phyloP scores from a whole-genome alignment of 2,329 filamentous ascomycete genomes.

The Graphiopsis chlorocephala region DNA sequence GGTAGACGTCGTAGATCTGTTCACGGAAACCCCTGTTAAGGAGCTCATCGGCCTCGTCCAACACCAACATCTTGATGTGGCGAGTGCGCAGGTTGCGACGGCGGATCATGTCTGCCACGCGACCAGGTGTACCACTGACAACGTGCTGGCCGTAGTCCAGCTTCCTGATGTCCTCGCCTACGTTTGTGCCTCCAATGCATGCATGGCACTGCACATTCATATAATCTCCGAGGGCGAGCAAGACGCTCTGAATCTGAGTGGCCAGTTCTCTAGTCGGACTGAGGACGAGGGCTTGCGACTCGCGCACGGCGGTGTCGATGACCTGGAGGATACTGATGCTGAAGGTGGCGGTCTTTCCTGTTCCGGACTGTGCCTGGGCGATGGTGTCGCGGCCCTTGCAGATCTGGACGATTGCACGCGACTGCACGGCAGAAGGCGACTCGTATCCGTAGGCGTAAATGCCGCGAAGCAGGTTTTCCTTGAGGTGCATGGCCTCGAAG shows the following conservation, averaged over 20 bases:
- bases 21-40: constrained; percentile 98
- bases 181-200: constrained; percentile 97
- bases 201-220: constrained; percentile 99
- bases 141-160: constrained; percentile 95
- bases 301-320: constrained; percentile 91
- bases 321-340: constrained; percentile 99
- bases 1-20: constrained; percentile 99
- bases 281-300: constrained; percentile 96
- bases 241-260: constrained; percentile 99
- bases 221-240: constrained; percentile 98
- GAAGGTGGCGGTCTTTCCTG: constrained; percentile 99
- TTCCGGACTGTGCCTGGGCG: constrained; percentile 97
- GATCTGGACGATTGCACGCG: constrained; percentile 95
- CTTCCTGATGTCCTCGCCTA: constrained; percentile 98
- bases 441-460: constrained; percentile 99
- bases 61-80: constrained; percentile 99
- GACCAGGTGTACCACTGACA: constrained; percentile 94
- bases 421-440: constrained; percentile 95
- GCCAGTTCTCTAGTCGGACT: constrained; percentile 97
- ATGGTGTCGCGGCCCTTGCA: constrained; percentile 99
- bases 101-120: constrained; percentile 99
- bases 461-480: constrained; percentile 93
- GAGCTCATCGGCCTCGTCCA: constrained; percentile 96
- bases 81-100: constrained; percentile 96
- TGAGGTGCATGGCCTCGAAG: constrained; percentile 85